Base-by-base conservation (phyloP, 495 filamentous ascomycete genomes). In the Podospora comata region DNA sequence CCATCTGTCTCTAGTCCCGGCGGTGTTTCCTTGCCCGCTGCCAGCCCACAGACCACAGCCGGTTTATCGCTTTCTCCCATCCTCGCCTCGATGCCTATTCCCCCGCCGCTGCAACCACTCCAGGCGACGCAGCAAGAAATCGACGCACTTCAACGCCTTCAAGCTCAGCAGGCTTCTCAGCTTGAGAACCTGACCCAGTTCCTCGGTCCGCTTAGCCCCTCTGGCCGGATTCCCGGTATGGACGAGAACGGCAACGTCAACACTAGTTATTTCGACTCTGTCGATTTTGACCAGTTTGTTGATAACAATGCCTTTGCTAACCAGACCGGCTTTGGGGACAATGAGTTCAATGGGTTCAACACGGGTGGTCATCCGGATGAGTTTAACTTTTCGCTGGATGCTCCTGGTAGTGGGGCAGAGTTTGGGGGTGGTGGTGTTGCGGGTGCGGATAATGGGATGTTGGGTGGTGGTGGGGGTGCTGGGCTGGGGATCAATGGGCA, bases 201-300 rank as follows among this genome's bases (percentile, higher is more conserved):
- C 0, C 81, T 97, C 26, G 88, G 90, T 34, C 92, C 93, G 2
- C 81, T 96, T 32, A 92, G 88, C 72, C 93, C 92, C 0, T 91
- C 85, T 5, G 92, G 92, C 15, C 83, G 83, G 19, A 95, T 97
- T 62, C 92, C 92, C 1, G 92, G 92, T 11, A 75, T 96, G 3
- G 82, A 82, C 32, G 80, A 83, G 6, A 70, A 77, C 16, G 82
- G 81, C 28, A 81, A 79, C 32, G 65, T 72, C 16, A 77, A 74
- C 65, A 69, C 70, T 16, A 65, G 65, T 67, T 85, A 83, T 68
- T 85, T 83, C 57, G 79, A 79, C 64, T 76, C 77, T 44, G 76
- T 91, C 57, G 90, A 92, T 70, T 80, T 92, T 1, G 90, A 91
- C 73, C 84, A 90, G 69, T 90, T 88, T 70, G 85, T 92, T 69